Percentiles rank a stretch among this genome's conserved stretches.
Evolutionary conservation across 2,329 filamentous ascomycete species (phyloP).

Genomic region (Aspergillus fischeri): DNA sequence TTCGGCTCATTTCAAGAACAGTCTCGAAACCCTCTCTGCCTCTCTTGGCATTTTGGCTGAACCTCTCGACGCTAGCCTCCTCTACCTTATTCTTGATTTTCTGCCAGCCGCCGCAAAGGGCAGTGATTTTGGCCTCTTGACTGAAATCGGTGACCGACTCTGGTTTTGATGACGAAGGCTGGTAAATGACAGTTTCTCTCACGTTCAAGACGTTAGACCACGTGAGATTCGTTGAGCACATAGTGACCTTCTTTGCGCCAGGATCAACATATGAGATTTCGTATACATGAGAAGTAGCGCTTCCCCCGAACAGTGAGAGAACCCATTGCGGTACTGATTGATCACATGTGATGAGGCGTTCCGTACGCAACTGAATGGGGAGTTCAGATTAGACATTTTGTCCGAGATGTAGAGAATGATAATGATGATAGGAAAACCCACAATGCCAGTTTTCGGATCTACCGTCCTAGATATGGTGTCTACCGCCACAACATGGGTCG

Average conservation of each 20-base stretch:
- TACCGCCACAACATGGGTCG: constrained; percentile 92
- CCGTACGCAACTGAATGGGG: constrained; percentile 58
- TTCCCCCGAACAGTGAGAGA: constrained; percentile 70
- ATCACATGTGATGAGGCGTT: constrained; percentile 56
- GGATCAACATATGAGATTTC: constrained; percentile 96
- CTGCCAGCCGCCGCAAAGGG: constrained; percentile 93
- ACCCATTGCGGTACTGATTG: constrained; percentile 54
- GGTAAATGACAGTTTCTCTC: constrained; percentile 87
- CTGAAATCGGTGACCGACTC: constrained; percentile 69
- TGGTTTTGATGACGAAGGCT: constrained; percentile 52
- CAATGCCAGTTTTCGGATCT: constrained; percentile 62
- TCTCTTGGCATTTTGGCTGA: constrained; percentile 85
- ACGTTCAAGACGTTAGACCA: constrained; percentile 87
- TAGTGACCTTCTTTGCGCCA: constrained; percentile 76
- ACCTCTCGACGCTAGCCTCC: constrained; percentile 81
- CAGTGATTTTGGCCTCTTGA: constrained; percentile 89
- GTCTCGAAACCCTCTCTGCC: constrained; percentile 93
- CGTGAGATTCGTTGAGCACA: constrained; percentile 94
- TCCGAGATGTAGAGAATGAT: neutral
- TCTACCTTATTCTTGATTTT: constrained; percentile 95
- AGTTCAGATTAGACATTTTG: constrained; percentile 9
- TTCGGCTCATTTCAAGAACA: constrained; percentile 86
- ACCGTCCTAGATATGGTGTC: constrained; percentile 78
- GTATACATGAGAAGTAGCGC: constrained; percentile 82
- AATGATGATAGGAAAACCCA: constrained; percentile 39